Conservation (phyloP, 78 protist genomes). For the Cavenderia fasciculata region DNA sequence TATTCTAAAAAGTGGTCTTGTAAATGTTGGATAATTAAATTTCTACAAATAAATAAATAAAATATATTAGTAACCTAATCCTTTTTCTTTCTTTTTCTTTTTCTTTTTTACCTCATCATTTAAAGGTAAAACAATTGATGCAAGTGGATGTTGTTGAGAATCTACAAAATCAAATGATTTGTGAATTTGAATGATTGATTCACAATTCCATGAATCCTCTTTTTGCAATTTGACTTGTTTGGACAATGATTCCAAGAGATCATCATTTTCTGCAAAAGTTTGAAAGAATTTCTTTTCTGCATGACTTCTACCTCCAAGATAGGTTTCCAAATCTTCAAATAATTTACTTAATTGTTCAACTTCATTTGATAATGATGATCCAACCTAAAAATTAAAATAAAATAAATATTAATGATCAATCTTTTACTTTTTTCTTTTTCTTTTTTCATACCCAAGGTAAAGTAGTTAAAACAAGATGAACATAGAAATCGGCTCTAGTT, state of each 20-base stretch:
- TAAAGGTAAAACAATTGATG: constrained; percentile 48
- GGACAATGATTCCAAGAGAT: constrained; percentile 30
- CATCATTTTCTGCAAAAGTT: constrained; percentile 44
- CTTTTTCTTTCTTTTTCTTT: not conserved
- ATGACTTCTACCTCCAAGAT: constrained; percentile 11
- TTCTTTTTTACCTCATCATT: constrained; percentile 33
- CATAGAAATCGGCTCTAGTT: constrained; percentile 50
- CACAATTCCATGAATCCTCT: not conserved
- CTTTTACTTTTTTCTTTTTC: not conserved
- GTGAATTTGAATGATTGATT: constrained; percentile 2
- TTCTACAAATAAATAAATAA: not conserved
- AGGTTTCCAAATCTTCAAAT: constrained; percentile 49
- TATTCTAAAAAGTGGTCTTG: constrained; percentile 33
- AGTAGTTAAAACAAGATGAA: constrained; percentile 50
- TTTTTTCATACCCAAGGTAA: constrained; percentile 52
- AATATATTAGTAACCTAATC: not conserved
- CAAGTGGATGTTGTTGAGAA: constrained; percentile 50
- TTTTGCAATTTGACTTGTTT: constrained; percentile 36
- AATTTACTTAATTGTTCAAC: constrained; percentile 43
- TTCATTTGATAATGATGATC: not conserved
- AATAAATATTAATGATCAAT: not conserved
- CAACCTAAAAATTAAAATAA: not conserved
- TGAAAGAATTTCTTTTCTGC: constrained; percentile 68
- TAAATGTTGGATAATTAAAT: constrained; percentile 48
- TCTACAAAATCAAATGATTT: constrained; percentile 4